Conservation (phyloP, 176 grass and related monocot genomes). For the Raddia distichophylla region DNA sequence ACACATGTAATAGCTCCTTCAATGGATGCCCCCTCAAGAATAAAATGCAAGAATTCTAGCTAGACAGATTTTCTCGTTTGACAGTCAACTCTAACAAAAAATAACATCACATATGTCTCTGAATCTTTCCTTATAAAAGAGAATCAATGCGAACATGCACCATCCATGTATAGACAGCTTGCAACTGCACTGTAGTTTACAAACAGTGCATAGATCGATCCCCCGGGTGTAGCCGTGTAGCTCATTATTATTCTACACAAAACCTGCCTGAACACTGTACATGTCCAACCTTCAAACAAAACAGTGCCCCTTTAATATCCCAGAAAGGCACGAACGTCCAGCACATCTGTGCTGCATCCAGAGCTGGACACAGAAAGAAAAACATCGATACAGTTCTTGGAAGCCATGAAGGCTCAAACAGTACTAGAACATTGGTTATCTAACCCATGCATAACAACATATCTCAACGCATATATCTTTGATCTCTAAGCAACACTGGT, state of each 20-base stretch:
- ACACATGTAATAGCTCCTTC: not conserved
- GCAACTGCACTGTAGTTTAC: conserved; percentile 3
- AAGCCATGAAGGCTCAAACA: not conserved
- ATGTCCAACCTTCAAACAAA: conserved; percentile 31
- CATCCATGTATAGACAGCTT: conserved; percentile 23
- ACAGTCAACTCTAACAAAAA: not conserved
- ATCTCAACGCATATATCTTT: conserved; percentile 25
- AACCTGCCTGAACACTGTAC: conserved; percentile 39
- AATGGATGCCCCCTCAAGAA: not conserved
- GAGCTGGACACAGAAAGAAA: not conserved
- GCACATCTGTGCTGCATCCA: conserved; percentile 17
- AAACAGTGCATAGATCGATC: conserved; percentile 35
- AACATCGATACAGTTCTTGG: not conserved
- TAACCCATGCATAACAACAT: conserved; percentile 10
- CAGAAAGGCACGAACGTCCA: conserved; percentile 41
- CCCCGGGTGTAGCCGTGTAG: no score
- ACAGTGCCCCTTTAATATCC: conserved; percentile 12
- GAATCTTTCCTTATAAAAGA: not conserved
- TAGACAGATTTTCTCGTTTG: not conserved
- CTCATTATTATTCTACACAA: conserved; percentile 37
- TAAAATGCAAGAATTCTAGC: not conserved
- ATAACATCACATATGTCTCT: not conserved
- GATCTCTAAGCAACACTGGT: not conserved
- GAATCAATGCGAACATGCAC: conserved; percentile 18
- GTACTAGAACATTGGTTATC: conserved; percentile 23